Percentiles rank a stretch among this genome's conserved stretches.
Conservation (phyloP, 257 asterid genomes). For the Solanum chmielewskii region DNA sequence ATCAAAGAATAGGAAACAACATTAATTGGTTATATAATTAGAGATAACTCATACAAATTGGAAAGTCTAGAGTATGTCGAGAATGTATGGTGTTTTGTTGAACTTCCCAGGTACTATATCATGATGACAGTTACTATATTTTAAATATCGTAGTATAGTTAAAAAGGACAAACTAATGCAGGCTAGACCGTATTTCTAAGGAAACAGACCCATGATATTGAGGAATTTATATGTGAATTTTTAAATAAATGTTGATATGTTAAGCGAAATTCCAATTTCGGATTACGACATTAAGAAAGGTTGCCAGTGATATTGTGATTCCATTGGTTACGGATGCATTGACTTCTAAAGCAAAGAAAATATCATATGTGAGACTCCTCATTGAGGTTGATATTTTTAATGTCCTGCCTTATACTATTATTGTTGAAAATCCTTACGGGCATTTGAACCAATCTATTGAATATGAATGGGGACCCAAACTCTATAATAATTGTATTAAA, state of each 20-base stretch:
- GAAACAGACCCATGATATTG: not conserved
- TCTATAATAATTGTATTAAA: not conserved
- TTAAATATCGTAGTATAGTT: not conserved
- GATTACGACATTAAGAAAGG: not conserved
- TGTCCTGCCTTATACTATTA: not conserved
- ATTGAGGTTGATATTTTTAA: not conserved
- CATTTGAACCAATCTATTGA: not conserved
- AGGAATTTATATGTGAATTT: not conserved
- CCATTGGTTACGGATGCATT: not conserved
- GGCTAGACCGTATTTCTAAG: not conserved
- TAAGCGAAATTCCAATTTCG: not conserved
- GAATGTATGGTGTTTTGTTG: too few relatives aligned
- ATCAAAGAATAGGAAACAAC: too few relatives aligned
- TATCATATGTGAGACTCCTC: not conserved
- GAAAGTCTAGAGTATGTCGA: too few relatives aligned
- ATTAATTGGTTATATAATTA: too few relatives aligned
- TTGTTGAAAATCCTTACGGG: not conserved
- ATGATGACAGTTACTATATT: not conserved
- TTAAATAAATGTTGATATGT: not conserved
- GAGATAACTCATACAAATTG: too few relatives aligned
- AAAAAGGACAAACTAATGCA: not conserved
- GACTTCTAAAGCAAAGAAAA: not conserved
- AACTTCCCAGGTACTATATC: too few relatives aligned
- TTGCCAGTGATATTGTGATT: not conserved
- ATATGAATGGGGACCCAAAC: not conserved